Percentiles rank a stretch among this genome's conserved stretches.
Conservation (phyloP, 2,329 filamentous ascomycete genomes). For the Cladophialophora psammophila region DNA sequence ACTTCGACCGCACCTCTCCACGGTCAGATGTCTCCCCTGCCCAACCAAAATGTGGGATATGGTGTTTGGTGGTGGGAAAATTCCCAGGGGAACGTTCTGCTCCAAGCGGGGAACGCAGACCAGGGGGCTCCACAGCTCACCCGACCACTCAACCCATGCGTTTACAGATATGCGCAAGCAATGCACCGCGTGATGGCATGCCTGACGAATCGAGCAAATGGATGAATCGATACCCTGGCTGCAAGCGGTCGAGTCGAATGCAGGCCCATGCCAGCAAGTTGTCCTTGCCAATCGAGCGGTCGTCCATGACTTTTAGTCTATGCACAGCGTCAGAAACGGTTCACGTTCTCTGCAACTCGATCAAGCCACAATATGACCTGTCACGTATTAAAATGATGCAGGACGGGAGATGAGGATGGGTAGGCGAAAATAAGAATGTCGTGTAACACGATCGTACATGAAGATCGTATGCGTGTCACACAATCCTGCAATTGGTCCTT, state of each 20-base stretch:
- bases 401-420: not conserved
- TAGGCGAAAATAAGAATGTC: slow-evolving; percentile 10
- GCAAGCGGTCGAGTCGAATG: slow-evolving; percentile 80
- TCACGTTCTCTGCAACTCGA: not conserved
- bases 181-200: slow-evolving; percentile 67
- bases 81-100: not conserved
- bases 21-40: not conserved
- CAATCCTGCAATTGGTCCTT: slow-evolving; percentile 7
- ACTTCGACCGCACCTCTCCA: not conserved
- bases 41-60: not conserved
- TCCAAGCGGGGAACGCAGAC: slow-evolving; percentile 8
- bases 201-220: slow-evolving; percentile 76
- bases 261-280: slow-evolving; percentile 87
- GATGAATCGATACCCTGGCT: slow-evolving; percentile 77
- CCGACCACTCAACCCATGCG: slow-evolving; percentile 20
- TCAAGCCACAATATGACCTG: slow-evolving; percentile 27
- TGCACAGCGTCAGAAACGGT: slow-evolving; percentile 23
- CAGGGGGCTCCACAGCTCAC: slow-evolving; percentile 6
- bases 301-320: slow-evolving; percentile 85
- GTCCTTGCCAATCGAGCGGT: slow-evolving; percentile 76
- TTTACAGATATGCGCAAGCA: slow-evolving; percentile 79
- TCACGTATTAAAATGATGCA: slow-evolving; percentile 23
- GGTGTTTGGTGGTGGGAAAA: not conserved
- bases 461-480: slow-evolving; percentile 13
- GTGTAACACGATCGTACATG: slow-evolving; percentile 35